phyloP scores from a whole-genome alignment of 1,139 yeast genomes.

The Debaryomyces sp. region DNA sequence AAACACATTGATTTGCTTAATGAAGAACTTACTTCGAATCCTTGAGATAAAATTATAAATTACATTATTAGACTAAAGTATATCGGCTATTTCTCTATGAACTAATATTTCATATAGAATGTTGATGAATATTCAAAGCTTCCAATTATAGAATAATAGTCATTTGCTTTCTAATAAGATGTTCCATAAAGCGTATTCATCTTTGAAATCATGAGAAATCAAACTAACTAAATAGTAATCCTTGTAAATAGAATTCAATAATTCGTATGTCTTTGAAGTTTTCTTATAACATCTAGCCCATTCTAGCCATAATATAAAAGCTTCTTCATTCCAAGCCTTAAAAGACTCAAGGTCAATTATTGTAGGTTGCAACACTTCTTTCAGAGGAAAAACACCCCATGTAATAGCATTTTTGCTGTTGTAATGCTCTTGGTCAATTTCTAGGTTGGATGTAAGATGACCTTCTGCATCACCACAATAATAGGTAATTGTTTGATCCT shows the following conservation, averaged over 20 bases:
- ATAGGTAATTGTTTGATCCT: constrained; percentile 57
- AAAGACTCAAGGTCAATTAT: constrained; percentile 87
- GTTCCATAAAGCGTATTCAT: constrained; percentile 81
- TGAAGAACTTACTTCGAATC: constrained; percentile 17
- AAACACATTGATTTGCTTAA: constrained; percentile 38
- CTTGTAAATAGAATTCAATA: constrained; percentile 62
- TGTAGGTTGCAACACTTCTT: constrained; percentile 86
- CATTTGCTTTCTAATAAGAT: constrained; percentile 41
- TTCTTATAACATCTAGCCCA: constrained; percentile 84
- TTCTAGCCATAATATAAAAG: constrained; percentile 86
- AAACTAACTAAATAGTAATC: constrained; percentile 78
- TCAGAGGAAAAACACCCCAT: constrained; percentile 93
- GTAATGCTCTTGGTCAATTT: constrained; percentile 27
- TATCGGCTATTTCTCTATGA: not conserved
- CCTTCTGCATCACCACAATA: constrained; percentile 69
- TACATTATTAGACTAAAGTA: not conserved
- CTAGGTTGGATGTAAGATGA: constrained; percentile 62
- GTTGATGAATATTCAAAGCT: not conserved
- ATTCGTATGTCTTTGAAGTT: constrained; percentile 53
- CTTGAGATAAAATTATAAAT: constrained; percentile 5
- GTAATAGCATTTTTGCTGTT: constrained; percentile 74
- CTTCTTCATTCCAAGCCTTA: constrained; percentile 93
- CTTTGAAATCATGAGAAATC: constrained; percentile 80
- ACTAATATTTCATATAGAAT: not conserved
- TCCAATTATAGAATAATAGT: constrained; percentile 11